A percentile compares a stretch with the other conserved stretches of the same genome.
These are phyloP conservation scores for Naumovozyma castellii DNA, from an alignment of 805 yeast genomes.

Conservation along the genomic window DNA sequence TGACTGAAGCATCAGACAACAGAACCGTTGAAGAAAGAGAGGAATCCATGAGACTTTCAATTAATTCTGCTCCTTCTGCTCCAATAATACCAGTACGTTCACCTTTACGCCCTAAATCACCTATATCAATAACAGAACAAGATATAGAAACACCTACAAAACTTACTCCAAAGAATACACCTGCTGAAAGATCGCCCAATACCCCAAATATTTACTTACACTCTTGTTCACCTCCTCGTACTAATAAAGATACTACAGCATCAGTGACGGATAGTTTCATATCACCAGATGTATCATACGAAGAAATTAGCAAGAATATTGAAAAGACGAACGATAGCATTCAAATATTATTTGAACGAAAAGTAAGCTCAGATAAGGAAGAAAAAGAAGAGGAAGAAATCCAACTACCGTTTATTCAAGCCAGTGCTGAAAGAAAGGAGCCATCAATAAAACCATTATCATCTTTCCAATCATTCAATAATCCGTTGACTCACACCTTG, in stretches of 20 bases:
- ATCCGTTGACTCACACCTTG: conserved; percentile 4
- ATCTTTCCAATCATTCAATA: conserved; percentile 16
- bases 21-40: no score
- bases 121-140: not conserved
- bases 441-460: conserved; percentile 8
- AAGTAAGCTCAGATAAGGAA: not conserved
- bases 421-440: not conserved
- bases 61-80: conserved; percentile 16
- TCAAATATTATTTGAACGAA: conserved; percentile 8
- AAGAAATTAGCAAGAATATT: not conserved
- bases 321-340: conserved; percentile 12
- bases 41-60: no score
- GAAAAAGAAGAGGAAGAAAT: no score
- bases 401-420: no score
- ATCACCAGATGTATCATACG: not conserved
- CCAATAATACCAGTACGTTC: conserved; percentile 17
- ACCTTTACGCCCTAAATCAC: conserved; percentile 11
- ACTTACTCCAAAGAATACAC: not conserved
- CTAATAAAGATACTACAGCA: not conserved
- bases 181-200: no score
- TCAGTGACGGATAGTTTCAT: not conserved
- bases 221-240: no score
- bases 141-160: not conserved
- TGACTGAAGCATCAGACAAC: not conserved
- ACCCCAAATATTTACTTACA: no score